Conservation (phyloP, 805 yeast genomes). For the Cyberlindnera japonica region DNA sequence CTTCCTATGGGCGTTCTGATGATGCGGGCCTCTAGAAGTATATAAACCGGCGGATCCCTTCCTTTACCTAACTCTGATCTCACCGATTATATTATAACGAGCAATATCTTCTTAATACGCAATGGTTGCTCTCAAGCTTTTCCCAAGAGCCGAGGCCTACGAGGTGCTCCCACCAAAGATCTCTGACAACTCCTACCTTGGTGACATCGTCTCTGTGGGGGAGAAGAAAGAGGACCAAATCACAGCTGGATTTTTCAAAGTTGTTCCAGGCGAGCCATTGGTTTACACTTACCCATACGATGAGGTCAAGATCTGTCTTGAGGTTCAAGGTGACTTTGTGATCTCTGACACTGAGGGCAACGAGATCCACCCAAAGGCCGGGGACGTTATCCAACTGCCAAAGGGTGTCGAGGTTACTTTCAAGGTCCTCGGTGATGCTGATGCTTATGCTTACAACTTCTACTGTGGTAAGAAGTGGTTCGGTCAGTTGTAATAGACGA, state of each 20-base stretch:
- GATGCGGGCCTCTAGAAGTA: not conserved
- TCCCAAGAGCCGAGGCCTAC: conserved; percentile 51
- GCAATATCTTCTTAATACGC: no score
- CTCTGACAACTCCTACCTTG: conserved; percentile 63
- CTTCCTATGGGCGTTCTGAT: not conserved
- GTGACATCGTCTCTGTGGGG: conserved; percentile 58
- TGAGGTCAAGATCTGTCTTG: conserved; percentile 67
- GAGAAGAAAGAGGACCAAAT: conserved; percentile 55
- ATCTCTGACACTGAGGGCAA: conserved; percentile 63
- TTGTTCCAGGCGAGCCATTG: conserved; percentile 64
- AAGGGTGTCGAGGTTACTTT: conserved; percentile 68
- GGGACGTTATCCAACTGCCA: conserved; percentile 64
- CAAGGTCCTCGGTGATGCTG: conserved; percentile 58
- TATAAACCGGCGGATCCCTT: not conserved
- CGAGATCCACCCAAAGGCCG: conserved; percentile 53
- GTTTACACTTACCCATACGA: conserved; percentile 60
- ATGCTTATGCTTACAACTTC: conserved; percentile 41
- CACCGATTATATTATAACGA: not conserved
- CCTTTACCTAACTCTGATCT: not conserved
- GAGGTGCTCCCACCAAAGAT: conserved; percentile 56
- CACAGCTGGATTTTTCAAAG: conserved; percentile 65
- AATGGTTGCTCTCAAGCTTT: conserved; percentile 51
- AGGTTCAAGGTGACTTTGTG: conserved; percentile 56
- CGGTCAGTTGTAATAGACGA: conserved; percentile 4
- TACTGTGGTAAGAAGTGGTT: conserved; percentile 25